These are phyloP conservation scores for Fraxinus xanthoxyloides DNA, from an alignment of 305 asterid species.

Conservation along the genomic window DNA sequence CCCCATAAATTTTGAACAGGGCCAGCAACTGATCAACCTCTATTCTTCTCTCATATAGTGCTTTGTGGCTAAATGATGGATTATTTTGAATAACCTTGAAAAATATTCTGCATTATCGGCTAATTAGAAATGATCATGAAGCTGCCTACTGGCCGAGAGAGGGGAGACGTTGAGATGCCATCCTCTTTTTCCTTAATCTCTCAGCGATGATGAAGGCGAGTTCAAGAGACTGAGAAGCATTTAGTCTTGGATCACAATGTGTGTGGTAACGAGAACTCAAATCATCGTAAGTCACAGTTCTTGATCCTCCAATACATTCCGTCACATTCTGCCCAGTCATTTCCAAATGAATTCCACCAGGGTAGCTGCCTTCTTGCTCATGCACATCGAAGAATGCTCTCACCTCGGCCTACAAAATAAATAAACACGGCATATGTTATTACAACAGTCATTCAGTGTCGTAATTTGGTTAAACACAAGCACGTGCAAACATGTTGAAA, in stretches of 20 bases:
- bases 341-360: slow-evolving; percentile 59
- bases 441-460: neutral
- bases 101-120: neutral
- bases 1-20: too few relatives aligned
- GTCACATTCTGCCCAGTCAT: slow-evolving; percentile 61
- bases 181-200: slow-evolving; percentile 38
- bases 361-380: slow-evolving; percentile 59
- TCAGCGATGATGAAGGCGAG: slow-evolving; percentile 51
- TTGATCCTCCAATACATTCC: slow-evolving; percentile 56
- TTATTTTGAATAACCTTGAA: too few relatives aligned
- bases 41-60: too few relatives aligned
- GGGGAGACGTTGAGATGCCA: slow-evolving; percentile 31
- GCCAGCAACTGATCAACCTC: too few relatives aligned
- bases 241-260: slow-evolving; percentile 52
- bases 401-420: slow-evolving; percentile 43
- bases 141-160: slow-evolving; percentile 24
- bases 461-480: neutral
- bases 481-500: neutral
- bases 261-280: slow-evolving; percentile 60
- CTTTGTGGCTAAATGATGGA: too few relatives aligned
- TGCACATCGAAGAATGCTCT: slow-evolving; percentile 60
- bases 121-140: neutral
- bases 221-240: slow-evolving; percentile 58
- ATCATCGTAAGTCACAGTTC: slow-evolving; percentile 48
- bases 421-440: neutral